phyloP scores from a whole-genome alignment of 768 basidiomycete genomes.

The Russula emetica region DNA sequence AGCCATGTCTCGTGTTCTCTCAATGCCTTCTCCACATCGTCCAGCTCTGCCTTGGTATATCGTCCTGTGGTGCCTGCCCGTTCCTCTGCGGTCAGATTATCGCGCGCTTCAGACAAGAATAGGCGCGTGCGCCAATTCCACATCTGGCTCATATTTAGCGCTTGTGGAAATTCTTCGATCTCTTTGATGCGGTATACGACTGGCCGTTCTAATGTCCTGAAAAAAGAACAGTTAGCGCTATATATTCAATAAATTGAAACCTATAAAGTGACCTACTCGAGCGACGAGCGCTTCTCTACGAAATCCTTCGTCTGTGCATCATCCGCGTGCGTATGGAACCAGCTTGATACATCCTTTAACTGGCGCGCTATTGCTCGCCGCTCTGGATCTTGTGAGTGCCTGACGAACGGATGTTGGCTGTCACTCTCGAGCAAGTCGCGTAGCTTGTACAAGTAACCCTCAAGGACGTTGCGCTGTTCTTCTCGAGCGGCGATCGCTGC shows the following conservation, averaged over 20 bases:
- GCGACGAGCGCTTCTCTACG: conserved; percentile 64
- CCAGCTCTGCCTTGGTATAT: conserved; percentile 85
- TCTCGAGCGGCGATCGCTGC: conserved; percentile 70
- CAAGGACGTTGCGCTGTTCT: conserved; percentile 87
- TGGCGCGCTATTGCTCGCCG: conserved; percentile 58
- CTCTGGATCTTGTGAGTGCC: conserved; percentile 75
- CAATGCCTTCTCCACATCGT: conserved; percentile 68
- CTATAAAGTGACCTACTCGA: conserved; percentile 63
- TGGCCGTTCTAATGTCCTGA: conserved; percentile 71
- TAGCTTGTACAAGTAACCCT: conserved; percentile 89
- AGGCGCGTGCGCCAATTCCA: conserved; percentile 82
- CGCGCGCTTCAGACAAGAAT: conserved; percentile 79
- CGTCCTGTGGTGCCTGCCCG: conserved; percentile 61
- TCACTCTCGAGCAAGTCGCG: conserved; percentile 75
- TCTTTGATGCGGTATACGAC: conserved; percentile 87
- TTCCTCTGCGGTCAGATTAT: conserved; percentile 66
- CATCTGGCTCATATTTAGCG: conserved; percentile 77
- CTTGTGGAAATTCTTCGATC: conserved; percentile 77
- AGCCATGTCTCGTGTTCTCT: conserved; percentile 84
- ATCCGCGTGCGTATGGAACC: conserved; percentile 85
- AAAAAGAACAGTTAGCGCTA: conserved; percentile 6
- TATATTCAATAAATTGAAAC: background rate
- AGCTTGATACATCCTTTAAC: conserved; percentile 69
- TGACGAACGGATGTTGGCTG: conserved; percentile 69
- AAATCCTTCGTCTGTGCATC: conserved; percentile 72